Evolutionary conservation across 2,329 filamentous ascomycete genomes (phyloP).

Genomic region (Paraconiothyrium sp.): DNA sequence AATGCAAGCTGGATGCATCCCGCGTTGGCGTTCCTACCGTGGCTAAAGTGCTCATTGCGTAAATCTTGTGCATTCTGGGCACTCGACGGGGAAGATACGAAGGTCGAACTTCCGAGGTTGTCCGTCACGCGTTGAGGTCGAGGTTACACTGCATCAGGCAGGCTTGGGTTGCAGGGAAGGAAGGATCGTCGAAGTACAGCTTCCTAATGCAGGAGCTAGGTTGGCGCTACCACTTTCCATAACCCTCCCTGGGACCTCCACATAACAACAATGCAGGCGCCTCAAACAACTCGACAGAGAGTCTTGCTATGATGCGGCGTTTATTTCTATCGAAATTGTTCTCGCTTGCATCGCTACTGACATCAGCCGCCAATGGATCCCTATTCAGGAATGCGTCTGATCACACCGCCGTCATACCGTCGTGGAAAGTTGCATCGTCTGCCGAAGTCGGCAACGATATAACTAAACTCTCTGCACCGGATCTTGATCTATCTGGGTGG

Average conservation of each 20-base stretch:
- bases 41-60: not conserved
- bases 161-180: slow-evolving; percentile 1
- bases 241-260: not conserved
- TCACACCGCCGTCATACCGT: slow-evolving; percentile 25
- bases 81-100: not conserved
- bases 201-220: slow-evolving; percentile 5
- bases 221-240: not conserved
- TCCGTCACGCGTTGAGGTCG: slow-evolving; percentile 13
- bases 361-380: slow-evolving; percentile 1
- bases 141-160: slow-evolving; percentile 22
- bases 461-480: slow-evolving; percentile 26
- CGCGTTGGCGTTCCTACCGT: not conserved
- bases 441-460: slow-evolving; percentile 22
- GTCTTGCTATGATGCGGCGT: not conserved
- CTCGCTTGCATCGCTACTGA: slow-evolving; percentile 13
- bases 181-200: slow-evolving; percentile 4
- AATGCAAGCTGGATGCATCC: not conserved
- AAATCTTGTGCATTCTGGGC: not conserved
- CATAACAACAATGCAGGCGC: not conserved
- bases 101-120: not conserved
- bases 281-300: not conserved
- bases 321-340: not conserved
- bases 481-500: slow-evolving; percentile 61
- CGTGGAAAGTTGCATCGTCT: slow-evolving; percentile 34
- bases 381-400: slow-evolving; percentile 19